Percentiles rank a stretch among this genome's conserved stretches.
Evolutionary conservation across 805 yeast genomes (phyloP).

Genomic region (Monosporozyma yasuniensis): DNA sequence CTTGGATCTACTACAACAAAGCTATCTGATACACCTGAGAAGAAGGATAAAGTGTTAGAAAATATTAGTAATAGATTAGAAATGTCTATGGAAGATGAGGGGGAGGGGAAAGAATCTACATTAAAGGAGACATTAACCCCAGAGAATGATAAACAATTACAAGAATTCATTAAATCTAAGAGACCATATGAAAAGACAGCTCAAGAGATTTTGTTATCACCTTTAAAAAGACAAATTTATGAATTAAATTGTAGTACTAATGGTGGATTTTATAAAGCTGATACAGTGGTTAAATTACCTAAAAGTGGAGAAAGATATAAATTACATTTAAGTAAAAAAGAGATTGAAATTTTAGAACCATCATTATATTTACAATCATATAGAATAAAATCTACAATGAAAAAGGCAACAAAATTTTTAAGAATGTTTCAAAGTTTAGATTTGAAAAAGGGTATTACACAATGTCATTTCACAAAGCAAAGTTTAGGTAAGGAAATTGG

Average conservation of each 20-base stretch:
- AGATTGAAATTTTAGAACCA: conserved; percentile 77
- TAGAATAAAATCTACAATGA: conserved; percentile 79
- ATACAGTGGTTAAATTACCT: conserved; percentile 37
- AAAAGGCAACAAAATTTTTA: conserved; percentile 74
- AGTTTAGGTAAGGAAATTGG: conserved; percentile 72
- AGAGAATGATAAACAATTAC: conserved; percentile 32
- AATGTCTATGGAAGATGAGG: conserved; percentile 8
- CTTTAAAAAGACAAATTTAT: conserved; percentile 62
- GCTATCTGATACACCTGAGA: neutral
- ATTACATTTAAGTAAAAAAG: conserved; percentile 50
- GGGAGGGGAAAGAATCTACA: neutral
- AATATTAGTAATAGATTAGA: conserved; percentile 3
- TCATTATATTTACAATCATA: conserved; percentile 72
- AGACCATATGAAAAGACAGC: conserved; percentile 40
- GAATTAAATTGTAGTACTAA: conserved; percentile 48
- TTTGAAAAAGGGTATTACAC: conserved; percentile 76
- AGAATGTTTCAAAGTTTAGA: conserved; percentile 66
- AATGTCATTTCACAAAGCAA: conserved; percentile 80
- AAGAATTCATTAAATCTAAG: conserved; percentile 42
- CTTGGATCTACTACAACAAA: neutral
- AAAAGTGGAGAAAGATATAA: conserved; percentile 41
- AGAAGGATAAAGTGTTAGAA: neutral
- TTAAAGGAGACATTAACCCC: conserved; percentile 16
- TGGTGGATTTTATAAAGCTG: conserved; percentile 62
- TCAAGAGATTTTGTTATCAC: conserved; percentile 49